These are phyloP conservation scores for Colletotrichum musicola DNA, from an alignment of 2,329 filamentous ascomycete species.

Conservation along the genomic window DNA sequence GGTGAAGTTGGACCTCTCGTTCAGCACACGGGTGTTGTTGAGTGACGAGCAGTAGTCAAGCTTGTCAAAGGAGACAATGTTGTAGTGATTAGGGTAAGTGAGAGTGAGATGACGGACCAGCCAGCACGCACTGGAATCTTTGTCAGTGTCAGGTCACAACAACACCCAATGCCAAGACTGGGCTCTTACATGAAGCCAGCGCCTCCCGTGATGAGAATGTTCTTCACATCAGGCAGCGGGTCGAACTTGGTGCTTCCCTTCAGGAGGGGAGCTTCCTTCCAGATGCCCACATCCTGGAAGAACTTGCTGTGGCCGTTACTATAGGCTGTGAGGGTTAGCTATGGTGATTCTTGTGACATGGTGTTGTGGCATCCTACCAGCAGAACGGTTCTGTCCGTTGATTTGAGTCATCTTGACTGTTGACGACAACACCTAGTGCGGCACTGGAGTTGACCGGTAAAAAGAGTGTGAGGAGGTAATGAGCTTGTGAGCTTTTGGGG, in stretches of 20 bases:
- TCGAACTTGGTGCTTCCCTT: slow-evolving; percentile 78
- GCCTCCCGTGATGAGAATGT: slow-evolving; percentile 87
- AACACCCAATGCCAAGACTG: slow-evolving; percentile 7
- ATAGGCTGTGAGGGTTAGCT: slow-evolving; percentile 38
- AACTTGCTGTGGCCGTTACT: slow-evolving; percentile 54
- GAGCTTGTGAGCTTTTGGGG: neutral
- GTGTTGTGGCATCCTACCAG: slow-evolving; percentile 10
- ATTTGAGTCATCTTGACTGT: slow-evolving; percentile 26
- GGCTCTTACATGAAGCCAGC: slow-evolving; percentile 83
- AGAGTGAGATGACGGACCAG: slow-evolving; percentile 82
- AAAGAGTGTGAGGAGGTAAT: neutral
- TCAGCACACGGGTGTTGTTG: slow-evolving; percentile 80
- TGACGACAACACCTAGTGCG: neutral
- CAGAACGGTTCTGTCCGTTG: slow-evolving; percentile 29
- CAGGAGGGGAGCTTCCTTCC: slow-evolving; percentile 78
- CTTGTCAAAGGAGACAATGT: slow-evolving; percentile 86
- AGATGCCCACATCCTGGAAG: slow-evolving; percentile 73
- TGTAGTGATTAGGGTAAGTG: slow-evolving; percentile 80
- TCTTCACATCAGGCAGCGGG: slow-evolving; percentile 76
- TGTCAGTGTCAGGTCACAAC: slow-evolving; percentile 22
- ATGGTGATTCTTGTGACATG: neutral
- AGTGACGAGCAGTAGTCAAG: slow-evolving; percentile 85
- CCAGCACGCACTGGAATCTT: slow-evolving; percentile 78
- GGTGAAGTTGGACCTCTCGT: slow-evolving; percentile 77
- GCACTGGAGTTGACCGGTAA: slow-evolving; percentile 1